Evolutionary conservation across 331 rosid genomes (phyloP).

Genomic region (Erythrophleum ivorense): DNA sequence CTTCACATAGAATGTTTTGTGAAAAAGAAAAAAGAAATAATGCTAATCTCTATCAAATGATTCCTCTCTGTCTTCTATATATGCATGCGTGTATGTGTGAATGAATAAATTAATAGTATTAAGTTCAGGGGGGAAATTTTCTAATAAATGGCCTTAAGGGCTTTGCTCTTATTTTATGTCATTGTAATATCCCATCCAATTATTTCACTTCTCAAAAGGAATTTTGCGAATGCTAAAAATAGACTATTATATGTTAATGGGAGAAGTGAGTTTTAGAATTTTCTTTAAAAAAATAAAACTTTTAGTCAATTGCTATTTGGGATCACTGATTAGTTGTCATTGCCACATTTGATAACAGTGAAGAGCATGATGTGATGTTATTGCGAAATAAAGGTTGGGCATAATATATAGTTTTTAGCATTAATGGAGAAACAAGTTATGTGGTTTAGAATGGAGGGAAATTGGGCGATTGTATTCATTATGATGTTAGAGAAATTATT

Average conservation of each 20-base stretch:
- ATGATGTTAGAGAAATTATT: slow-evolving; percentile 1
- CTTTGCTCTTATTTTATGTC: background rate
- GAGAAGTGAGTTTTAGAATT: background rate
- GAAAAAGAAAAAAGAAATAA: background rate
- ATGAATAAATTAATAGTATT: background rate
- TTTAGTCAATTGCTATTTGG: background rate
- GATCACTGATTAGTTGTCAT: background rate
- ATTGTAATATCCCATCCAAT: background rate
- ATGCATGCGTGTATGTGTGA: slow-evolving; percentile 21
- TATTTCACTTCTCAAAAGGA: background rate
- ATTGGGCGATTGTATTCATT: slow-evolving; percentile 5
- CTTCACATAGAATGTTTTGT: slow-evolving; percentile 13
- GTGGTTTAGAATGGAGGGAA: slow-evolving; percentile 6
- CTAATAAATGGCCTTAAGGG: background rate
- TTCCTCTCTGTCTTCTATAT: slow-evolving; percentile 19
- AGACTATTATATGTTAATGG: background rate
- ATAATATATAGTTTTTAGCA: background rate
- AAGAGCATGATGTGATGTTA: background rate
- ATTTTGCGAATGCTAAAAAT: background rate
- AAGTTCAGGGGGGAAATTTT: background rate
- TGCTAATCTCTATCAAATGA: slow-evolving; percentile 35
- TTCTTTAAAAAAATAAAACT: too few species aligned
- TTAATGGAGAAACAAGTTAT: background rate
- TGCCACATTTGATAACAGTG: background rate
- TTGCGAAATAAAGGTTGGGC: background rate